phyloP scores from a whole-genome alignment of 495 filamentous ascomycete species.

The Filosporella fistucella region DNA sequence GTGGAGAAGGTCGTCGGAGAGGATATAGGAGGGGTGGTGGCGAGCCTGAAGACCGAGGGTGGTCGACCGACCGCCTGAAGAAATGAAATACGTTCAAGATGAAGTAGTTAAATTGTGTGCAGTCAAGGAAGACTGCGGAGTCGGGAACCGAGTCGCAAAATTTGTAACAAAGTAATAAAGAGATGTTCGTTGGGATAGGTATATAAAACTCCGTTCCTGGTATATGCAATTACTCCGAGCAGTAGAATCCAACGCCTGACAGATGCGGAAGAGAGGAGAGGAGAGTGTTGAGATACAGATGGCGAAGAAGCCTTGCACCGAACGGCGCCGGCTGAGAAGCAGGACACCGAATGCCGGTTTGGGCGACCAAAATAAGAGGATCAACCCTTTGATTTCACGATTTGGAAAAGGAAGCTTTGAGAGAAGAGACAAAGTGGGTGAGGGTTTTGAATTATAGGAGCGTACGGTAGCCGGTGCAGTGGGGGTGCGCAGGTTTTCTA shows the following conservation, averaged over 20 bases:
- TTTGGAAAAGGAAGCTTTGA: conserved; percentile 12
- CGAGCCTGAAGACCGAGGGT: conserved; percentile 16
- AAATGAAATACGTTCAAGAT: conserved; percentile 23
- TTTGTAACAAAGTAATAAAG: conserved; percentile 4
- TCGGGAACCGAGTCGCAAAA: conserved; percentile 23
- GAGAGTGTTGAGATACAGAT: conserved; percentile 2
- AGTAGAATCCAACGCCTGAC: conserved; percentile 18
- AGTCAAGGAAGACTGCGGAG: conserved; percentile 23
- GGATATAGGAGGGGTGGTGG: background rate
- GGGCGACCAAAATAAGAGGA: conserved; percentile 25
- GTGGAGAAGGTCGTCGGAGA: background rate
- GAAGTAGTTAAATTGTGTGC: conserved; percentile 21
- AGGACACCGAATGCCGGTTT: conserved; percentile 24
- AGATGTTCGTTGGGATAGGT: background rate
- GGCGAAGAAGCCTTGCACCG: conserved; percentile 25
- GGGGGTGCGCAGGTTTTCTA: no score
- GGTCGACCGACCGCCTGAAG: conserved; percentile 19
- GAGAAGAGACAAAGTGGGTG: conserved; percentile 20
- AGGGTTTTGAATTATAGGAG: conserved; percentile 14
- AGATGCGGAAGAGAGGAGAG: conserved; percentile 13
- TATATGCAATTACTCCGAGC: conserved; percentile 26
- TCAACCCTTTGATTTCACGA: conserved; percentile 11
- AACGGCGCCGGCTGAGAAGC: conserved; percentile 24
- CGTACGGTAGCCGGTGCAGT: conserved; percentile 18
- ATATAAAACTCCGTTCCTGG: conserved; percentile 18